phyloP scores from a whole-genome alignment of 2,329 filamentous ascomycete genomes.

The Aspergillus ustus region DNA sequence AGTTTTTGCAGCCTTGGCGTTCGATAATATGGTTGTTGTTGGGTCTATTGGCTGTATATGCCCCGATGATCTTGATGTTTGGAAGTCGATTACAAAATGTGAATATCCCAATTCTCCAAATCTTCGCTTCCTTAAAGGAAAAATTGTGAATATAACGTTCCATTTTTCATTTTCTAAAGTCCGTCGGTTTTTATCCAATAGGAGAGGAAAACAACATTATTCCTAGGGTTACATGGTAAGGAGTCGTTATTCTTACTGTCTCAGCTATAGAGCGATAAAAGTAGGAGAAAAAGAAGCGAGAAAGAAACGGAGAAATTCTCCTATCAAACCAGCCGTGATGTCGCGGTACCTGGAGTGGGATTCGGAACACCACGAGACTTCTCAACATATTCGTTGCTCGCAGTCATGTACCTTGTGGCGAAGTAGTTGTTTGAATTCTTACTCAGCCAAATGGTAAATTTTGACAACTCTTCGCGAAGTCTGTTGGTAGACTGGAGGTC shows the following conservation, averaged over 20 bases:
- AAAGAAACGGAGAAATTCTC: background rate
- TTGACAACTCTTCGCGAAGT: conserved; percentile 84
- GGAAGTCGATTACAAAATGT: conserved; percentile 11
- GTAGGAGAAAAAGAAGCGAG: conserved; percentile 2
- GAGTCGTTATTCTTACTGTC: conserved; percentile 2
- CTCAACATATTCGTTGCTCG: conserved; percentile 46
- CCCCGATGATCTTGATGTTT: conserved; percentile 10
- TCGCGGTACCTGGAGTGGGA: conserved; percentile 37
- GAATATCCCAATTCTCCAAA: conserved; percentile 5
- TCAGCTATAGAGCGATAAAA: conserved; percentile 5
- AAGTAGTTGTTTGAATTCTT: conserved; percentile 80
- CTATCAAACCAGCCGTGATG: conserved; percentile 34
- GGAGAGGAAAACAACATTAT: conserved; percentile 20
- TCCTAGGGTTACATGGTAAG: conserved; percentile 19
- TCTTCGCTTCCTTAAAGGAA: background rate
- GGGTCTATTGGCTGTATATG: conserved; percentile 11
- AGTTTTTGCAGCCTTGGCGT: conserved; percentile 1
- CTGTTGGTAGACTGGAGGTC: conserved; percentile 87
- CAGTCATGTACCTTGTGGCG: conserved; percentile 48
- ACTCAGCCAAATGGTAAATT: conserved; percentile 83
- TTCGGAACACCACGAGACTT: conserved; percentile 37
- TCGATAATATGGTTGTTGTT: background rate
- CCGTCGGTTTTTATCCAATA: conserved; percentile 23
- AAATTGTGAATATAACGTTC: background rate
- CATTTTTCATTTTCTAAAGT: conserved; percentile 5